Conservation (phyloP, 2,329 filamentous ascomycete species). For the Botrytis pseudocinerea region DNA sequence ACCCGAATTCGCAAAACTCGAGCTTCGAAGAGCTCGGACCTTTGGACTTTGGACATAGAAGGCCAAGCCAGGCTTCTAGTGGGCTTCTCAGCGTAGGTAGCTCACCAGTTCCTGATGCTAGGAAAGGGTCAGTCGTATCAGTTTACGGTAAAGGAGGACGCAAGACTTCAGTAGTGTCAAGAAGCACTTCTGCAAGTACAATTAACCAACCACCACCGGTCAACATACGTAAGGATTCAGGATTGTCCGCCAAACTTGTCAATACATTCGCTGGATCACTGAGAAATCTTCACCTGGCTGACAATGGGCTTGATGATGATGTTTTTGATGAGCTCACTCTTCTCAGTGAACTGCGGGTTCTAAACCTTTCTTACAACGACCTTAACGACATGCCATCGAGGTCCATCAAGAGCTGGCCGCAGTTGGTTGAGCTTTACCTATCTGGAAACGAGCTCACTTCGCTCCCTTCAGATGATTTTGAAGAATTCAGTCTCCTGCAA, state of each 20-base stretch:
- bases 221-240: slow-evolving; percentile 81
- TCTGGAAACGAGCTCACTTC: slow-evolving; percentile 94
- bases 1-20: slow-evolving; percentile 56
- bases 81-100: slow-evolving; percentile 74
- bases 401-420: slow-evolving; percentile 84
- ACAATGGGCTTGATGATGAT: slow-evolving; percentile 92
- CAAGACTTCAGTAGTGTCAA: slow-evolving; percentile 80
- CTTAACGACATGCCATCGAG: slow-evolving; percentile 89
- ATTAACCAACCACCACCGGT: slow-evolving; percentile 47
- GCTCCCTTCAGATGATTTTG: slow-evolving; percentile 88
- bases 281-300: slow-evolving; percentile 81
- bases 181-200: slow-evolving; percentile 55
- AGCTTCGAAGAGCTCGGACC: slow-evolving; percentile 77
- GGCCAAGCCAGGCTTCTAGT: slow-evolving; percentile 82
- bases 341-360: slow-evolving; percentile 77
- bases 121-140: slow-evolving; percentile 84
- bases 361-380: slow-evolving; percentile 95
- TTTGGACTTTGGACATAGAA: slow-evolving; percentile 62
- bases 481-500: slow-evolving; percentile 83
- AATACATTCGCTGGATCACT: slow-evolving; percentile 89
- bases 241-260: slow-evolving; percentile 73
- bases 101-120: slow-evolving; percentile 62
- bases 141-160: slow-evolving; percentile 76
- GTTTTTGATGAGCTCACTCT: slow-evolving; percentile 89
- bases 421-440: slow-evolving; percentile 87